Percentiles rank a stretch among this genome's conserved stretches.
These are phyloP conservation scores for Bruguiera sexangula DNA, from an alignment of 345 rosid species.

Conservation along the genomic window DNA sequence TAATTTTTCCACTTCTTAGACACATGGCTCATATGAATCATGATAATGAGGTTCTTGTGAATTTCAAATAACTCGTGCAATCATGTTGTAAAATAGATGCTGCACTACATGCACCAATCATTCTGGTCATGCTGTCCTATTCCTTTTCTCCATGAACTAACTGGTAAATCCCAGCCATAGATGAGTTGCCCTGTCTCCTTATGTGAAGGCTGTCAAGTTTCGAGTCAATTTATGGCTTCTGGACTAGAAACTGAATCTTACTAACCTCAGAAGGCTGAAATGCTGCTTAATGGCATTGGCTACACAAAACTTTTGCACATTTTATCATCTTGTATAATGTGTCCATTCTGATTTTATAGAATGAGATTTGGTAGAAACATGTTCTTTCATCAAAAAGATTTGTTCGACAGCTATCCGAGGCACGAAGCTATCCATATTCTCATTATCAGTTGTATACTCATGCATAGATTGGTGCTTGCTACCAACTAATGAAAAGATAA, in stretches of 20 bases:
- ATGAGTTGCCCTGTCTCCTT: too few species aligned
- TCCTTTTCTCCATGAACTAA: background rate
- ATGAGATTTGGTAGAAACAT: too few species aligned
- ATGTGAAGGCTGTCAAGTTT: too few species aligned
- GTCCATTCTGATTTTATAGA: too few species aligned
- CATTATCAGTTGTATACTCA: too few species aligned
- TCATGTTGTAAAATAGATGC: background rate
- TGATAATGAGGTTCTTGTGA: too few species aligned
- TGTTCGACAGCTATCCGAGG: too few species aligned
- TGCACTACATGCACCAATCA: background rate
- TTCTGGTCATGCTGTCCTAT: background rate
- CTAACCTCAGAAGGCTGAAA: background rate
- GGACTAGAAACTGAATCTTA: background rate
- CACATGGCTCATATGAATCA: background rate
- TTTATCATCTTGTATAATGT: background rate
- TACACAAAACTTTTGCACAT: background rate
- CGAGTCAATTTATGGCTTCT: too few species aligned
- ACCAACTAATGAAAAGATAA: too few species aligned
- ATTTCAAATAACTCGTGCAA: background rate
- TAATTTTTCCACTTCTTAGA: slow-evolving; percentile 7
- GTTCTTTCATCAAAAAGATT: too few species aligned
- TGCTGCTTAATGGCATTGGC: background rate
- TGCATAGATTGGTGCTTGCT: too few species aligned
- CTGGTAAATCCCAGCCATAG: background rate
- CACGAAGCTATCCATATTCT: too few species aligned